Conservation (phyloP, 2,329 filamentous ascomycete genomes). For the Magnaporthiopsis poae region DNA sequence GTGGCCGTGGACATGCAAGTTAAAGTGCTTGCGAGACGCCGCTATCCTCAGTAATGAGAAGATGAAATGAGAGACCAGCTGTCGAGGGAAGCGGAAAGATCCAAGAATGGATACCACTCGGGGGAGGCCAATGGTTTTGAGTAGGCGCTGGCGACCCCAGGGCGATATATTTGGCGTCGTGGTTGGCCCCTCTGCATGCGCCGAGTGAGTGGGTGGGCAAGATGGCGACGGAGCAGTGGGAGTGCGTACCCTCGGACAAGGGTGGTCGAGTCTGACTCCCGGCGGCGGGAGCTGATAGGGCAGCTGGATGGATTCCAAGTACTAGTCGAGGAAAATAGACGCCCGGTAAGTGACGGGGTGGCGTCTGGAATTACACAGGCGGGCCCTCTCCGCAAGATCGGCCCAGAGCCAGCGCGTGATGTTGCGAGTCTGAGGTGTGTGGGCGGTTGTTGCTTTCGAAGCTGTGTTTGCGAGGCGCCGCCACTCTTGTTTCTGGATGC, state of each 20-base stretch:
- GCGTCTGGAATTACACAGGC: conserved; percentile 16
- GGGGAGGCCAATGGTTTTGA: conserved; percentile 42
- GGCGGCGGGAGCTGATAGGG: conserved; percentile 33
- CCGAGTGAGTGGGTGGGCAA: conserved; percentile 27
- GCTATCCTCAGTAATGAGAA: conserved; percentile 16
- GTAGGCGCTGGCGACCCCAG: conserved; percentile 28
- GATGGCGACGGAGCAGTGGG: conserved; percentile 26
- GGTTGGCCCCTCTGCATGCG: conserved; percentile 26
- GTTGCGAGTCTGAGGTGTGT: conserved; percentile 4
- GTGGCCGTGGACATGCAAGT: background rate
- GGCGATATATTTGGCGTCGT: conserved; percentile 24
- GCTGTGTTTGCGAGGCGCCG: background rate
- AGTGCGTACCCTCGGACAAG: conserved; percentile 28
- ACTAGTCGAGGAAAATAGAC: conserved; percentile 33
- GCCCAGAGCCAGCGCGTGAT: conserved; percentile 7
- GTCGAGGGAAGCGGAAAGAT: conserved; percentile 29
- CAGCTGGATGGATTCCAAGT: conserved; percentile 14
- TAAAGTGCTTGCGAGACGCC: background rate
- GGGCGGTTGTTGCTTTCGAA: background rate
- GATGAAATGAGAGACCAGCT: conserved; percentile 45
- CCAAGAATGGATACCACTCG: conserved; percentile 23
- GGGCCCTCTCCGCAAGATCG: conserved; percentile 5
- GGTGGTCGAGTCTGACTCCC: conserved; percentile 25
- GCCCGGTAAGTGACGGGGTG: conserved; percentile 29
- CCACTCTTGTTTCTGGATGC: background rate